Evolutionary conservation across 1,139 yeast species (phyloP).

Genomic region (Blastobotrys apis): DNA sequence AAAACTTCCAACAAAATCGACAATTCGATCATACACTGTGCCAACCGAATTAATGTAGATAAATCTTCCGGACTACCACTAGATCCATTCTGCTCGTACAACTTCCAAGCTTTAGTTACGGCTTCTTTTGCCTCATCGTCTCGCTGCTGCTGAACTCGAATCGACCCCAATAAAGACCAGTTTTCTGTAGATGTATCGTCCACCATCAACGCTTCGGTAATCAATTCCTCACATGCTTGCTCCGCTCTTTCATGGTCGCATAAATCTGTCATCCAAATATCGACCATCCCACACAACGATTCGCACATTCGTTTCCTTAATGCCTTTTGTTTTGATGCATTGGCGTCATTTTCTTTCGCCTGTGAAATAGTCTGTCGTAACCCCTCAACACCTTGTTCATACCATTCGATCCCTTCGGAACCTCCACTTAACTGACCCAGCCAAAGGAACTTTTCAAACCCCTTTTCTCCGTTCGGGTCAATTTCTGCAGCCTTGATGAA

Average conservation of each 20-base stretch:
- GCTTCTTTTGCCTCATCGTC: conserved; percentile 70
- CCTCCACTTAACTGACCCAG: conserved; percentile 92
- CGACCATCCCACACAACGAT: conserved; percentile 82
- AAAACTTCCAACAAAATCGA: conserved; percentile 64
- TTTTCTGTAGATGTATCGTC: conserved; percentile 69
- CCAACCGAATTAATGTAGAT: conserved; percentile 63
- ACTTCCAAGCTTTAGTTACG: conserved; percentile 65
- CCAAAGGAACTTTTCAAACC: conserved; percentile 79
- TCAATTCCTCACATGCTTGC: conserved; percentile 65
- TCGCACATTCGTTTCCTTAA: conserved; percentile 56
- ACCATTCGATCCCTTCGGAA: conserved; percentile 60
- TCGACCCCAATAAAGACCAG: conserved; percentile 77
- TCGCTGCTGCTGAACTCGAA: conserved; percentile 83
- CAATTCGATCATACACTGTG: conserved; percentile 57
- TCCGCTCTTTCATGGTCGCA: conserved; percentile 96
- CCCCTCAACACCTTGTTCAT: conserved; percentile 58
- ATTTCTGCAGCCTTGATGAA: conserved; percentile 59
- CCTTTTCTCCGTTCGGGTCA: conserved; percentile 62
- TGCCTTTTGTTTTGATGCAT: conserved; percentile 4
- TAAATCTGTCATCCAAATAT: conserved; percentile 98
- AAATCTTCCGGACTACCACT: conserved; percentile 53
- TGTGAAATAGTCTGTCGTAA: conserved; percentile 43
- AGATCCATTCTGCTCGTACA: conserved; percentile 46
- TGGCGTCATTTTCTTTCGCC: conserved; percentile 12
- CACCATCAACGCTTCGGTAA: conserved; percentile 58